Conservation (phyloP, 441 rosid genomes). For the Kokia cookei region DNA sequence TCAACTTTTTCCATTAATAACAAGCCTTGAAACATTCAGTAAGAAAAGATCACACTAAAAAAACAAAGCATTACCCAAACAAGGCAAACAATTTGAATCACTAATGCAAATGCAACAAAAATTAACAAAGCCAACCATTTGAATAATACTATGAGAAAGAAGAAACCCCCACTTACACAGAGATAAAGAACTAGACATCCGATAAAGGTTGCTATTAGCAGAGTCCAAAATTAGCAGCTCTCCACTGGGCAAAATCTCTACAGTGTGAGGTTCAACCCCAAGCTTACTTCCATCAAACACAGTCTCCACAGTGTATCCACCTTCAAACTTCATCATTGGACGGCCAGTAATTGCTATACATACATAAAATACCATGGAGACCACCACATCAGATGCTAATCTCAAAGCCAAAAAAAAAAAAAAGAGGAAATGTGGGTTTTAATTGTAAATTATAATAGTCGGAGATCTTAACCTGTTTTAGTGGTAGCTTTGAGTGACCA, state of each 20-base stretch:
- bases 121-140: constrained; percentile 6
- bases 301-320: constrained; percentile 87
- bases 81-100: background rate
- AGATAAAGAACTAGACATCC: constrained; percentile 78
- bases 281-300: constrained; percentile 96
- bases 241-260: constrained; percentile 71
- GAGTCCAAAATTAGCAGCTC: constrained; percentile 88
- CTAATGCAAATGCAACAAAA: background rate
- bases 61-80: background rate
- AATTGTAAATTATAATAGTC: background rate
- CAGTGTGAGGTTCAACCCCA: constrained; percentile 80
- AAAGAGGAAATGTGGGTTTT: constrained; percentile 2
- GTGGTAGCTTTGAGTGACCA: constrained; percentile 75
- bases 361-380: constrained; percentile 7
- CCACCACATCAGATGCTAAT: background rate
- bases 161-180: constrained; percentile 49
- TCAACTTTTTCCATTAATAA: background rate
- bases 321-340: constrained; percentile 85
- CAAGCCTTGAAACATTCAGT: background rate
- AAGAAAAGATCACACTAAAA: background rate
- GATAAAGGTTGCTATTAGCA: constrained; percentile 78
- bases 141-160: constrained; percentile 1
- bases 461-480: constrained; percentile 66
- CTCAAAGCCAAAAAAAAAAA: background rate
- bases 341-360: constrained; percentile 59